phyloP scores from a whole-genome alignment of 2,329 filamentous ascomycete species.

The Trichothecium roseum region DNA sequence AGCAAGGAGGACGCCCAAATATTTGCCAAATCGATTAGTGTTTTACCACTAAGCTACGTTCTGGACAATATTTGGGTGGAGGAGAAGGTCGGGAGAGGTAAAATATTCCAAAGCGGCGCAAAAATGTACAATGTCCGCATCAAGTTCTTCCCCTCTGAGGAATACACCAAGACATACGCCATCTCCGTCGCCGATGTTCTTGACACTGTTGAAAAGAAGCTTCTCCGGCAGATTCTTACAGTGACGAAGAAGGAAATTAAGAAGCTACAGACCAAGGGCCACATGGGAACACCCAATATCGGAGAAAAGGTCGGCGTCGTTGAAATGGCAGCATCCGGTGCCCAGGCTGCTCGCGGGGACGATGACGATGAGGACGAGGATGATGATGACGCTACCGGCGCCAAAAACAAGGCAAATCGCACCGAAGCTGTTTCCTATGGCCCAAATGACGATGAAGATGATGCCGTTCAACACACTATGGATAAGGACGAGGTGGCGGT shows the following conservation, averaged over 20 bases:
- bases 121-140: slow-evolving; percentile 80
- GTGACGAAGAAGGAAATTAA: slow-evolving; percentile 71
- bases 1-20: slow-evolving; percentile 56
- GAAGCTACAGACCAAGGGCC: slow-evolving; percentile 58
- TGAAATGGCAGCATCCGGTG: slow-evolving; percentile 32
- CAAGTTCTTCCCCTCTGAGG: slow-evolving; percentile 71
- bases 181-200: slow-evolving; percentile 72
- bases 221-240: slow-evolving; percentile 62
- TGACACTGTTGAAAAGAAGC: slow-evolving; percentile 66
- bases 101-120: slow-evolving; percentile 51
- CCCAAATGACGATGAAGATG: slow-evolving; percentile 85
- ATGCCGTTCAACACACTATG: slow-evolving; percentile 57
- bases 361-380: slow-evolving; percentile 64
- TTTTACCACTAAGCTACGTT: slow-evolving; percentile 73
- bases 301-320: slow-evolving; percentile 42
- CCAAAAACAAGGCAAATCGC: slow-evolving; percentile 66
- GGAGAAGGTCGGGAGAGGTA: slow-evolving; percentile 66
- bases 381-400: slow-evolving; percentile 66
- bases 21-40: slow-evolving; percentile 88
- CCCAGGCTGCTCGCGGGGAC: slow-evolving; percentile 26
- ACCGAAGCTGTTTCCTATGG: slow-evolving; percentile 80
- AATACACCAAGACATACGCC: slow-evolving; percentile 79
- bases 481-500: slow-evolving; percentile 45
- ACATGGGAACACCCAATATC: slow-evolving; percentile 67
- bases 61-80: slow-evolving; percentile 71